These are phyloP conservation scores for Lodderomyces beijingensis DNA, from an alignment of 1,139 yeast genomes.

Conservation along the genomic window DNA sequence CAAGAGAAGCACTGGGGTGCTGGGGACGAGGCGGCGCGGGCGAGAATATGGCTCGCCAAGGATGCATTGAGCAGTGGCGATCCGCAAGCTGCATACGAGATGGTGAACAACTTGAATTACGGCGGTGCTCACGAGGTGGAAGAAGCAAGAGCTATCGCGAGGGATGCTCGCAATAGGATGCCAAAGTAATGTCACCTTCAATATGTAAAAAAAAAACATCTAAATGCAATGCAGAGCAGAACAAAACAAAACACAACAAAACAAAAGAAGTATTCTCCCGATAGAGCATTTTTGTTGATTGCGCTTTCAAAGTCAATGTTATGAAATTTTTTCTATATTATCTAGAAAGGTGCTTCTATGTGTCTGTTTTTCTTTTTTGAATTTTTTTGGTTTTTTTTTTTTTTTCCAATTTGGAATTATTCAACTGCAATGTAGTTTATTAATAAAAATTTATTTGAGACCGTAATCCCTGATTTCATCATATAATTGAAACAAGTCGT, in stretches of 20 bases:
- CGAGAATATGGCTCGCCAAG: constrained; percentile 84
- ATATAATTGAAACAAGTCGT: constrained; percentile 18
- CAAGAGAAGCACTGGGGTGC: constrained; percentile 65
- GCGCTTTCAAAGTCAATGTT: too few species aligned
- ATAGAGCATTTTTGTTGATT: too few species aligned
- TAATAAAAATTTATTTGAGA: too few species aligned
- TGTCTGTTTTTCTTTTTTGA: too few species aligned
- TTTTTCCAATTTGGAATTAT: too few species aligned
- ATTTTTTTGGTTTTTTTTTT: too few species aligned
- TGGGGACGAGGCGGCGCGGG: constrained; percentile 75
- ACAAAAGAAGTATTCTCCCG: too few species aligned
- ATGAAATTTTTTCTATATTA: too few species aligned
- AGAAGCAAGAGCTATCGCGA: constrained; percentile 80
- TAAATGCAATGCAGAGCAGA: too few species aligned
- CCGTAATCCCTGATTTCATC: constrained; percentile 15
- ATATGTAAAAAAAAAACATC: background rate
- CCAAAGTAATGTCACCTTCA: constrained; percentile 3
- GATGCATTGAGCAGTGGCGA: constrained; percentile 54
- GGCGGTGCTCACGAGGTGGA: constrained; percentile 84
- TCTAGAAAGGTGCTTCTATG: too few species aligned
- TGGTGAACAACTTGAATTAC: constrained; percentile 70
- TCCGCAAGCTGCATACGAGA: constrained; percentile 66
- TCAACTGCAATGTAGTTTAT: too few species aligned
- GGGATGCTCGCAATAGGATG: constrained; percentile 59
- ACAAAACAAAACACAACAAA: too few species aligned